Evolutionary conservation across 1,284 basidiomycete species (phyloP), one percentile per base, ranked within the genome.

Genomic region (Ustilago cynodontis): DNA sequence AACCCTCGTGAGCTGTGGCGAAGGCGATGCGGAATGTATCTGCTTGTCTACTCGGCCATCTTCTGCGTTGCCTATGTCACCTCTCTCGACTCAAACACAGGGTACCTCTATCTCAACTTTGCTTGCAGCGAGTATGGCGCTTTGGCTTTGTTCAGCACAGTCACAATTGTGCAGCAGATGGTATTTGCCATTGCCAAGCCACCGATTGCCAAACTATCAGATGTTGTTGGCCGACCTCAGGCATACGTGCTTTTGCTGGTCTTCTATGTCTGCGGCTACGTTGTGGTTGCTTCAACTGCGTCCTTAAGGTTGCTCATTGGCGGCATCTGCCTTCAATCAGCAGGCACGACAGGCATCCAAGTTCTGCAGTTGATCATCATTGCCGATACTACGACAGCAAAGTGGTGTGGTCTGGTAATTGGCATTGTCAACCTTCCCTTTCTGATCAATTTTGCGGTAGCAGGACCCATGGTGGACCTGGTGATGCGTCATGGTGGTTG

Each of bases 371-470:
- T 76, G 51, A 84, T 86, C 72, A 82, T 87, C 78, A 86, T 87
- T 63, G 93, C 93, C 20, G 93, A 94, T 82, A 91, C 92, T 77
- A 93, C 93, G 3, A 91, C 90, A 1, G 89, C 93, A 14, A 89
- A 90, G 81, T 94, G 92, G 91, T 89, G 93, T 65, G 92, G 92
- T 13, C 87, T 94, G 11, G 89, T 92, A 20, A 89, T 90, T 2
- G 88, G 89, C 16, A 72, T 79, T 16, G 75, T 82, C 60, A 90
- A 90, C 9, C 84, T 91, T 41, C 92, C 92, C 87, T 93, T 91
- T 85, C 88, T 94, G 75, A 79, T 87, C 79, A 89, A 89, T 82
- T 87, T 86, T 74, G 88, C 88, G 31, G 83, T 89, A 16, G 90
- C 91, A 6, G 89, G 92, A 10, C 92, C 92, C 80, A 90, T 94